Conservation (phyloP, 2,329 filamentous ascomycete species). For the Neofusicoccum laricinum region DNA sequence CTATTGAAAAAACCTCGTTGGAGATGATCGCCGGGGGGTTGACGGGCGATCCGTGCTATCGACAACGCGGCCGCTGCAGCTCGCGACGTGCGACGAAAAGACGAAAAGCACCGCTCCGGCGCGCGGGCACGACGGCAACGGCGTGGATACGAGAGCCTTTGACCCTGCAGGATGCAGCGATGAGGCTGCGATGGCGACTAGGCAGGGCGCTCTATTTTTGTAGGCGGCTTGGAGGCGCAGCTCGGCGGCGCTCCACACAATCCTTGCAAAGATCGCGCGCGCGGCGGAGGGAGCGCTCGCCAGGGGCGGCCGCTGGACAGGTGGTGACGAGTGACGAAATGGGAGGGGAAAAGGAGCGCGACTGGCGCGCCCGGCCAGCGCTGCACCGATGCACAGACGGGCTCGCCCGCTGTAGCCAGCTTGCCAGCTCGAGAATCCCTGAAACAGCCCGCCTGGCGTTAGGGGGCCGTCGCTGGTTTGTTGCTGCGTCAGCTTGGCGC, state of each 20-base stretch:
- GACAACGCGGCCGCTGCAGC: neutral
- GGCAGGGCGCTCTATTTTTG: conserved; percentile 9
- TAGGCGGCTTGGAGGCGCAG: conserved; percentile 8
- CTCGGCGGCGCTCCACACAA: conserved; percentile 12
- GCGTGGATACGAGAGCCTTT: conserved; percentile 3
- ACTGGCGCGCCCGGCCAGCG: neutral
- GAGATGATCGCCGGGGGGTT: conserved; percentile 7
- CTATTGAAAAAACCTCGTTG: conserved; percentile 11
- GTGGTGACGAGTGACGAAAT: conserved; percentile 11
- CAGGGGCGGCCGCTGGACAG: conserved; percentile 5
- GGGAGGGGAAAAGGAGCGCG: conserved; percentile 14
- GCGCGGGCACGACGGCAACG: neutral
- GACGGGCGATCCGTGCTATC: neutral
- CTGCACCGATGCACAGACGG: conserved; percentile 6
- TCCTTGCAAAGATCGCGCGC: conserved; percentile 14
- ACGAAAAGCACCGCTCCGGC: neutral
- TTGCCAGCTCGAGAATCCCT: conserved; percentile 1
- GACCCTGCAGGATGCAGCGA: conserved; percentile 12
- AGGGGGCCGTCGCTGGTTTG: conserved; percentile 8
- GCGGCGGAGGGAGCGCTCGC: conserved; percentile 3
- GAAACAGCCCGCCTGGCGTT: conserved; percentile 10
- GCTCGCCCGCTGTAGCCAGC: conserved; percentile 8
- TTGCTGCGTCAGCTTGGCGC: conserved; percentile 8
- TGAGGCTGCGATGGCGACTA: conserved; percentile 10
- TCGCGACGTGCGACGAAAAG: neutral